phyloP scores from a whole-genome alignment of 805 yeast species.

The Metschnikowia shivogae region DNA sequence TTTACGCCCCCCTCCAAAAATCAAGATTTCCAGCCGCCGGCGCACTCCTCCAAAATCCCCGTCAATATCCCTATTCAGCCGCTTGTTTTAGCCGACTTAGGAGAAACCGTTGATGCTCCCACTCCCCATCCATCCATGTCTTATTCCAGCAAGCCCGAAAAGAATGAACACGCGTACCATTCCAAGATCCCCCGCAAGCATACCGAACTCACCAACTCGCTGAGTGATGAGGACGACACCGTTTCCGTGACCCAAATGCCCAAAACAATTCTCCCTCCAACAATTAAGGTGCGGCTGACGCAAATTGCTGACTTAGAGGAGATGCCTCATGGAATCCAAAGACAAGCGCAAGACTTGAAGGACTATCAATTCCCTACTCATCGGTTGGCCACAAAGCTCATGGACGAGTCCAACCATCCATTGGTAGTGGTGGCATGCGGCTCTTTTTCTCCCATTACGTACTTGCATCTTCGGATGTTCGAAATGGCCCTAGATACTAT shows the following conservation, averaged over 20 bases:
- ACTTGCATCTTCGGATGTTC: slow-evolving; percentile 92
- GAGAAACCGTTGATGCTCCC: slow-evolving; percentile 71
- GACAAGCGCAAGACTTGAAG: slow-evolving; percentile 73
- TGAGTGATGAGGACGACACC: slow-evolving; percentile 37
- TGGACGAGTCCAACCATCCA: slow-evolving; percentile 78
- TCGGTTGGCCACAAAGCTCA: slow-evolving; percentile 64
- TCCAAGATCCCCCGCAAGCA: slow-evolving; percentile 51
- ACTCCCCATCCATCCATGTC: slow-evolving; percentile 45
- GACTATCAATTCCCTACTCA: slow-evolving; percentile 85
- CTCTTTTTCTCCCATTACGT: slow-evolving; percentile 92
- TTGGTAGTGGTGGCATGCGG: slow-evolving; percentile 97
- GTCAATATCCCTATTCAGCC: slow-evolving; percentile 74
- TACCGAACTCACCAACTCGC: slow-evolving; percentile 47
- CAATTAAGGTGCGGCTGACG: slow-evolving; percentile 45
- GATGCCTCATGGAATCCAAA: slow-evolving; percentile 87
- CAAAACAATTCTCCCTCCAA: slow-evolving; percentile 32
- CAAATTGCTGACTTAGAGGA: slow-evolving; percentile 95
- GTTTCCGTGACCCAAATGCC: slow-evolving; percentile 2
- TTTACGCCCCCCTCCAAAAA: slow-evolving; percentile 80
- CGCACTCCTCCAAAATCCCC: slow-evolving; percentile 68
- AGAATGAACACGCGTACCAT: slow-evolving; percentile 22
- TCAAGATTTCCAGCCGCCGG: slow-evolving; percentile 57
- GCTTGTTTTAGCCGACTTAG: slow-evolving; percentile 61
- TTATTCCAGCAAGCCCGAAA: slow-evolving; percentile 5
- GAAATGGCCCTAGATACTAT: slow-evolving; percentile 97